phyloP scores from a whole-genome alignment of 371 early-diverging fungal genomes.

The Umbelopsis sp. region DNA sequence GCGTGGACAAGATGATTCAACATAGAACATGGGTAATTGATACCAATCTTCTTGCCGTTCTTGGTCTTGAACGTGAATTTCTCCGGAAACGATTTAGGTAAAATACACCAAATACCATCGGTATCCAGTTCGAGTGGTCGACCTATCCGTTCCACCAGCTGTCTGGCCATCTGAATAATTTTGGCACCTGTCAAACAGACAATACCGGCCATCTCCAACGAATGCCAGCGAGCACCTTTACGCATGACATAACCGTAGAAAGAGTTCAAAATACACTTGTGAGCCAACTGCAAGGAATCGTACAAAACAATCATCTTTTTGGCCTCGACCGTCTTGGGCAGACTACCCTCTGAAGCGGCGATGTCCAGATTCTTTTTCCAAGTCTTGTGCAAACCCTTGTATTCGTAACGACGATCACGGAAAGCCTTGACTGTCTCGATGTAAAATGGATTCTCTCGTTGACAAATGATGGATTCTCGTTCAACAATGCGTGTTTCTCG shows the following conservation, averaged over 20 bases:
- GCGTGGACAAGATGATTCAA: constrained; percentile 97
- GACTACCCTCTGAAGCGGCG: constrained; percentile 66
- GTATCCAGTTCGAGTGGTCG: constrained; percentile 99
- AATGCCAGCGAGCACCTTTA: constrained; percentile 99
- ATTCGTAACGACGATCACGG: constrained; percentile 98
- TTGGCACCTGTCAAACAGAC: constrained; percentile 97
- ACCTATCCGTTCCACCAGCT: constrained; percentile 94
- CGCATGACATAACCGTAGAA: constrained; percentile 99
- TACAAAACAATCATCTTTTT: constrained; percentile 95
- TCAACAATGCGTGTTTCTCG: constrained; percentile 81
- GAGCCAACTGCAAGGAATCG: constrained; percentile 98
- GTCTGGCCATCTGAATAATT: constrained; percentile 97
- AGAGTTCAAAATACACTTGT: constrained; percentile 99
- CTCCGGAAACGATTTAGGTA: constrained; percentile 95
- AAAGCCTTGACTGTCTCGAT: constrained; percentile 98
- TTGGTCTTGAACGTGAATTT: constrained; percentile 83
- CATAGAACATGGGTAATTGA: constrained; percentile 98
- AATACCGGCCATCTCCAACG: constrained; percentile 99
- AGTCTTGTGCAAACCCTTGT: constrained; percentile 92
- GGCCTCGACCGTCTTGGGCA: constrained; percentile 82
- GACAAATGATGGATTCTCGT: constrained; percentile 93
- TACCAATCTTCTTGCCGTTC: constrained; percentile 76
- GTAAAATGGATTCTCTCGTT: constrained; percentile 99
- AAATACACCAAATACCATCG: constrained; percentile 99
- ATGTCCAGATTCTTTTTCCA: constrained; percentile 87